A percentile compares a stretch with the other conserved stretches of the same genome.
phyloP scores from a whole-genome alignment of 2,329 filamentous ascomycete species.

The Parascedosporium putredinis region DNA sequence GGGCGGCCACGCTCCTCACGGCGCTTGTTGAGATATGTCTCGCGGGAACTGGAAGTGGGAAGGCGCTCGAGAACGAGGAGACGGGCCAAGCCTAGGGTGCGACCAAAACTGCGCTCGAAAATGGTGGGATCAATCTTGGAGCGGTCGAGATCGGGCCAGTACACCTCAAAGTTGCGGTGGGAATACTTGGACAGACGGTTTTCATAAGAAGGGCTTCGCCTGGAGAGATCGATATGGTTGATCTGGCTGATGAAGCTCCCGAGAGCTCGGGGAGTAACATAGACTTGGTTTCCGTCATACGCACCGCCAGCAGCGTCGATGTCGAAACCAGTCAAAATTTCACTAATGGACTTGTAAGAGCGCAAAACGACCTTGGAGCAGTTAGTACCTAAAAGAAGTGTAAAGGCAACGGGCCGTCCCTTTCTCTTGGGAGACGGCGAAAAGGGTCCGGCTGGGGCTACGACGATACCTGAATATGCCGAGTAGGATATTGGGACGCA shows the following conservation, averaged over 20 bases:
- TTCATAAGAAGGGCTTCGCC: conserved; percentile 78
- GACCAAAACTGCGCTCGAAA: conserved; percentile 68
- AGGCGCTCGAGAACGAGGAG: conserved; percentile 71
- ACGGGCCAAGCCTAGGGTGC: conserved; percentile 67
- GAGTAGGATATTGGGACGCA: conserved; percentile 70
- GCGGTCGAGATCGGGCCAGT: conserved; percentile 66
- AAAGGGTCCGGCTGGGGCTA: too few relatives aligned
- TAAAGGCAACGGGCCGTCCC: too few relatives aligned
- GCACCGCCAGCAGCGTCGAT: conserved; percentile 76
- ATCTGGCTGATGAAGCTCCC: conserved; percentile 72
- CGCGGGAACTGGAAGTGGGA: conserved; percentile 57
- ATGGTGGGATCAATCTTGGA: conserved; percentile 75
- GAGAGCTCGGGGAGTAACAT: conserved; percentile 64
- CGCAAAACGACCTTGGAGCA: conserved; percentile 73
- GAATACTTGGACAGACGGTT: conserved; percentile 80
- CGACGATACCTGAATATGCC: conserved; percentile 63
- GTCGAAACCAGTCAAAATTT: conserved; percentile 81
- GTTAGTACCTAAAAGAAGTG: too few relatives aligned
- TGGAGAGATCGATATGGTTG: conserved; percentile 69
- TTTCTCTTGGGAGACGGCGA: too few relatives aligned
- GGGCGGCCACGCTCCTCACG: conserved; percentile 65
- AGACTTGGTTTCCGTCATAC: conserved; percentile 73
- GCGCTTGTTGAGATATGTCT: conserved; percentile 59
- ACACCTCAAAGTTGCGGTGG: conserved; percentile 73
- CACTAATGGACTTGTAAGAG: conserved; percentile 72